Evolutionary conservation across 495 filamentous ascomycete genomes (phyloP).

Genomic region (Penicillium crystallinum): DNA sequence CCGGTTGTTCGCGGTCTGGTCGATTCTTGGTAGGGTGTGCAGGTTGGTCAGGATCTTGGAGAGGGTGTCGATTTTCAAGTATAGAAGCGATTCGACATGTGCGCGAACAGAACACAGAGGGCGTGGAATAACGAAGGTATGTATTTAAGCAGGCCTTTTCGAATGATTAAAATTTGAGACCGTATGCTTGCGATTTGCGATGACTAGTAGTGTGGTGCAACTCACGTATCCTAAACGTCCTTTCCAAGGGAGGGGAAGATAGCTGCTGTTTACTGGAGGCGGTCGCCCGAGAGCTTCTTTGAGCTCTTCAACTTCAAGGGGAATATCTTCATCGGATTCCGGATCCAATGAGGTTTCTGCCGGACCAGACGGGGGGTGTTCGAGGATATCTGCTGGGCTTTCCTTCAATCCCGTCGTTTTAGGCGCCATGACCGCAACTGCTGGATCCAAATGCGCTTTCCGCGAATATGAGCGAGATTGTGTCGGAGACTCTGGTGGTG

Average conservation of each 20-base stretch:
- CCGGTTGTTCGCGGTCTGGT: constrained; percentile 64
- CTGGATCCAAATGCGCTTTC: not conserved
- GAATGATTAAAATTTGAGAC: constrained; percentile 12
- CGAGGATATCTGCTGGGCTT: constrained; percentile 19
- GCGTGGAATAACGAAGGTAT: constrained; percentile 80
- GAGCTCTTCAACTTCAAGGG: constrained; percentile 38
- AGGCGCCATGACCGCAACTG: constrained; percentile 7
- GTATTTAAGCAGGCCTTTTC: constrained; percentile 81
- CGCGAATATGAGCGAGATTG: constrained; percentile 3
- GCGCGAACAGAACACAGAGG: constrained; percentile 83
- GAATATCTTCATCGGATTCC: constrained; percentile 45
- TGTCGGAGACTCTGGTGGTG: not conserved
- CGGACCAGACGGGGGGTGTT: constrained; percentile 12
- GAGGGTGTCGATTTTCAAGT: constrained; percentile 78
- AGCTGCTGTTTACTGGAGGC: constrained; percentile 78
- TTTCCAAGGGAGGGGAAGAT: constrained; percentile 89
- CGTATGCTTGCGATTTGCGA: not conserved
- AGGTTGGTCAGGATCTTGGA: constrained; percentile 67
- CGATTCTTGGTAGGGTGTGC: constrained; percentile 78
- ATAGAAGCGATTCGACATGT: constrained; percentile 92
- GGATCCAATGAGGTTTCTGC: constrained; percentile 33
- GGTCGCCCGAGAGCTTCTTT: constrained; percentile 53
- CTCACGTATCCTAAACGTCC: constrained; percentile 85
- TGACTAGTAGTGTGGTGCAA: constrained; percentile 6
- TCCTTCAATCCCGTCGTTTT: not conserved